Evolutionary conservation across 2,329 filamentous ascomycete species (phyloP), one percentile per base, ranked within the genome.

Genomic region (Colletotrichum ledebouriae): DNA sequence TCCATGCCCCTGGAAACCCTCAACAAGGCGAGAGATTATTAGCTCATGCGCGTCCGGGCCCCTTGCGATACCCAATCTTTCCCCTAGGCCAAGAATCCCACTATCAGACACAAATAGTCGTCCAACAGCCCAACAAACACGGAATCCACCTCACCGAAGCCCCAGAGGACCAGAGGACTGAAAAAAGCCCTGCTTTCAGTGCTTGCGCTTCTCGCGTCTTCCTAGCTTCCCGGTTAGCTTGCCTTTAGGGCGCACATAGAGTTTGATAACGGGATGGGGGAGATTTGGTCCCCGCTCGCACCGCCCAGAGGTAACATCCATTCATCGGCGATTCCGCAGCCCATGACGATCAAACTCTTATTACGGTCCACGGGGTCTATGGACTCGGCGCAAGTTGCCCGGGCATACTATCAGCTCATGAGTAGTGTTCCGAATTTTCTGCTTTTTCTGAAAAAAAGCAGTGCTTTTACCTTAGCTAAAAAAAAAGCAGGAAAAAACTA

Each of bases 281-380:
- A 60, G 56, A 65, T 33, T 34, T 20, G 22, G 17, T 29, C 62
- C 25, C 42, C 46, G 34, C 34, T 49, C 59, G 65, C 65, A 68
- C 65, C 47, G 65, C 61, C 65, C 25, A 69, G 66, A 69, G 34
- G 61, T 69, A 41, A 37, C 66, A 66, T 60, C 13, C 44, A 57
- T 67, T 59, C 66, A 60, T 56, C 49, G 55, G 25, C 20, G 34
- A 59, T 42, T 52, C 61, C 49, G 41, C 55, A n/a, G 22, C 50
- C 34, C 44, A 59, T 53, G 61, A 65, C 44, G 61, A 68, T 65
- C 46, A 68, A 65, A 65, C 55, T 50, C 17, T 41, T 42, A 20
- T 33, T 58, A 58, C 22, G 22, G 47, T 34, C 55, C 61, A 29
- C 33, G 34, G 49, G 37, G 39, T 39, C 47, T 17, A 34, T 47